These are phyloP conservation scores for Vigna reflexopilosa DNA, from an alignment of 306 rosid genomes.

Conservation along the genomic window DNA sequence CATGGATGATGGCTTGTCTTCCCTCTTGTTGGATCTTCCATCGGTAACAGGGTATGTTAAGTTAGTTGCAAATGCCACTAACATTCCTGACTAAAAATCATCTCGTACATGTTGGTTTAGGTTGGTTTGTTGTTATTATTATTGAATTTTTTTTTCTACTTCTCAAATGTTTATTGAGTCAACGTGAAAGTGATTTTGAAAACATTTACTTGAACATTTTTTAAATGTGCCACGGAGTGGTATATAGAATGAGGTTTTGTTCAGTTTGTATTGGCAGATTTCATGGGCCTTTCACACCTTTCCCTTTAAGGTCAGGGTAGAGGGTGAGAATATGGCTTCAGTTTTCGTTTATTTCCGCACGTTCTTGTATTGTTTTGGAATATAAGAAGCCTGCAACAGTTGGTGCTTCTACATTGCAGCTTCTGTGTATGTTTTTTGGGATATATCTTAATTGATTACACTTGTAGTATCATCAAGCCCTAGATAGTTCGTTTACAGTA, in stretches of 20 bases:
- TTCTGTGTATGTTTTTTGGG: background rate
- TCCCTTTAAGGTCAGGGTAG: constrained; percentile 4
- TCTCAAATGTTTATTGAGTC: background rate
- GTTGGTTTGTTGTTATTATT: constrained; percentile 15
- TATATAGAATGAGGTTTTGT: background rate
- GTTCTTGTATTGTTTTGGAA: background rate
- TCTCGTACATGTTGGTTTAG: constrained; percentile 11
- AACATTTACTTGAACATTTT: background rate
- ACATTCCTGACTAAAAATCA: background rate
- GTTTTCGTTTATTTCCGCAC: background rate
- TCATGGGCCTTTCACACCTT: background rate
- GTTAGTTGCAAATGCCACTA: constrained; percentile 56
- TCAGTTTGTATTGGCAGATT: constrained; percentile 22
- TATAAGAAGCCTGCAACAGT: background rate
- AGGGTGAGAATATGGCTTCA: background rate
- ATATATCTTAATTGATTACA: constrained; percentile 4
- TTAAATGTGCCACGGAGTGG: background rate
- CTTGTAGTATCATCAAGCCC: background rate
- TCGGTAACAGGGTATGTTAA: constrained; percentile 98
- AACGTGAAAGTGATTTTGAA: background rate
- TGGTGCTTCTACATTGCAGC: constrained; percentile 23
- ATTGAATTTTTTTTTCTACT: background rate
- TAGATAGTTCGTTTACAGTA: constrained; percentile 11
- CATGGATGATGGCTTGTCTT: constrained; percentile 76
- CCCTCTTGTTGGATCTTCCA: constrained; percentile 84